Evolutionary conservation across 1,284 basidiomycete species (phyloP).

Genomic region (Cutaneotrichosporon mucoides): DNA sequence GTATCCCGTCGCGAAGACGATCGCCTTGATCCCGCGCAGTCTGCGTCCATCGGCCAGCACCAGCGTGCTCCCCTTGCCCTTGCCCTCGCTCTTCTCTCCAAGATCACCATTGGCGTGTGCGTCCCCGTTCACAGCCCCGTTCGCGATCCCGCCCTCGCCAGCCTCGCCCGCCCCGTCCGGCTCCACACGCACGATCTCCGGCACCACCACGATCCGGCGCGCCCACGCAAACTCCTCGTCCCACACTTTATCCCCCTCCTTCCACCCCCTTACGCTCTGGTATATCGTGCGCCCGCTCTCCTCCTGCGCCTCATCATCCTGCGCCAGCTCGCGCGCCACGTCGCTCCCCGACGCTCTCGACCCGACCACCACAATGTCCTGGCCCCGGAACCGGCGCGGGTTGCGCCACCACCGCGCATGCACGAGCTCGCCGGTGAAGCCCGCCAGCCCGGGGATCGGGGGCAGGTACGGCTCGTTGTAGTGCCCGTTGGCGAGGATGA

Average conservation of each 20-base stretch:
- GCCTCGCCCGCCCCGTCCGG: too few species aligned
- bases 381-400: slow-evolving; percentile 35
- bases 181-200: slow-evolving; percentile 41
- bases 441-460: slow-evolving; percentile 42
- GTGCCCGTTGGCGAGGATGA: slow-evolving; percentile 50
- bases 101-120: too few species aligned
- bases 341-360: slow-evolving; percentile 54
- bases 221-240: slow-evolving; percentile 33
- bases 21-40: slow-evolving; percentile 39
- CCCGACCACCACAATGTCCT: slow-evolving; percentile 54
- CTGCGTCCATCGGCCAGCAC: slow-evolving; percentile 9
- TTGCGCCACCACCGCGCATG: slow-evolving; percentile 53
- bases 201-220: slow-evolving; percentile 32
- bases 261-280: slow-evolving; percentile 30
- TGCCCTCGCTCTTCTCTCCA: too few species aligned
- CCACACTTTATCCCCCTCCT: slow-evolving; percentile 11
- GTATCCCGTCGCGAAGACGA: slow-evolving; percentile 53
- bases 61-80: slow-evolving; percentile 9
- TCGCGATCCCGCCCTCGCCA: too few species aligned
- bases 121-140: too few species aligned
- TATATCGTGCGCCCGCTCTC: slow-evolving; percentile 32
- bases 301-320: slow-evolving; percentile 24
- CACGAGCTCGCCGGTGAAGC: slow-evolving; percentile 46
- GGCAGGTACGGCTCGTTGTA: slow-evolving; percentile 54
- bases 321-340: slow-evolving; percentile 52